Evolutionary conservation across 164 flowering plant species (phyloP).

Genomic region (Annona cherimola): DNA sequence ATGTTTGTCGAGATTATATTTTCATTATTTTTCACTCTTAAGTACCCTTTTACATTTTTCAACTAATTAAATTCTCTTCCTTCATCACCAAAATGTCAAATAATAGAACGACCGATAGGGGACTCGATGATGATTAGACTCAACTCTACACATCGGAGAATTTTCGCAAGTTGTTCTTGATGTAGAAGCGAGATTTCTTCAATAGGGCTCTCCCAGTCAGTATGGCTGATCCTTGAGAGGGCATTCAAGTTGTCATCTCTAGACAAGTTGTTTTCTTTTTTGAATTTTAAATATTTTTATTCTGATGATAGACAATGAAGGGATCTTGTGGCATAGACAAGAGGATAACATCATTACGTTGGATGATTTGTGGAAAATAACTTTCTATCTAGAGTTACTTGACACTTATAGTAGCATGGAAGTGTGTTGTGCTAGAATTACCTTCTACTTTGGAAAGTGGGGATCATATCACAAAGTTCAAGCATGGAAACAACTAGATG

Average conservation of each 20-base stretch:
- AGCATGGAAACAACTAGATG: conserved; percentile 44
- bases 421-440: conserved; percentile 55
- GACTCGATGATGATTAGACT: conserved; percentile 37
- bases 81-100: conserved; percentile 43
- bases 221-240: conserved; percentile 6
- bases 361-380: conserved; percentile 64
- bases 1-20: background rate
- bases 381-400: conserved; percentile 77
- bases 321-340: conserved; percentile 71
- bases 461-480: conserved; percentile 23
- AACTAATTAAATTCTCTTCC: background rate
- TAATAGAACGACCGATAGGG: conserved; percentile 43
- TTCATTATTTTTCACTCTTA: background rate
- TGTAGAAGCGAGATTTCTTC: conserved; percentile 47
- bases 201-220: conserved; percentile 48
- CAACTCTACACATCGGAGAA: conserved; percentile 87
- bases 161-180: conserved; percentile 82
- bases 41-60: background rate
- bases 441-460: conserved; percentile 36
- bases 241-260: conserved; percentile 4
- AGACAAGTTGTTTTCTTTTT: background rate
- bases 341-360: conserved; percentile 58
- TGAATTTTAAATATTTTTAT: background rate
- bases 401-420: conserved; percentile 45
- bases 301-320: conserved; percentile 40